These are phyloP conservation scores for Neurospora sublineolata DNA, from an alignment of 495 filamentous ascomycete genomes.

Conservation along the genomic window DNA sequence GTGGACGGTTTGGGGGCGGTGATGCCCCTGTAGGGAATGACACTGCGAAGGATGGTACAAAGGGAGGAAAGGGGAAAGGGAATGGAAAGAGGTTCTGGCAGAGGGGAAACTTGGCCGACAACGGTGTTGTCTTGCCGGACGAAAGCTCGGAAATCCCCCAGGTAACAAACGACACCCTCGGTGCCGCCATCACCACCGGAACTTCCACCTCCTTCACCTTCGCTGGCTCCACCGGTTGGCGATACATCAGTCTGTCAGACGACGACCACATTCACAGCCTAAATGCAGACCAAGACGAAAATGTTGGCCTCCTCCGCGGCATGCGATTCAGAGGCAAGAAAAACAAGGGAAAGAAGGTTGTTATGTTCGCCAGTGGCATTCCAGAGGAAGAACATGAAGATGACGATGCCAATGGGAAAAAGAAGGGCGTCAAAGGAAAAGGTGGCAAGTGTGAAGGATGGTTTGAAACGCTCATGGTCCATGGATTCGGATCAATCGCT, in stretches of 20 bases:
- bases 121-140: too few relatives aligned
- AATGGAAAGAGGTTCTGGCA: background rate
- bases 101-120: background rate
- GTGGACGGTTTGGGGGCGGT: background rate
- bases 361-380: background rate
- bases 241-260: background rate
- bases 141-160: background rate
- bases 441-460: background rate
- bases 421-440: background rate
- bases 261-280: background rate
- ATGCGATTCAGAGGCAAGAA: background rate
- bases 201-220: background rate
- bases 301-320: background rate
- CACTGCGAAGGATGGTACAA: background rate
- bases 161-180: background rate
- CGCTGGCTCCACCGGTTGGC: background rate
- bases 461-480: background rate
- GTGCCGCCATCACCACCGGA: background rate
- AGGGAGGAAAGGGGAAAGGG: background rate
- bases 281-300: background rate
- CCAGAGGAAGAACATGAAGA: background rate
- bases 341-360: background rate
- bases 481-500: background rate
- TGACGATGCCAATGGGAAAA: background rate
- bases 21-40: background rate